Percentiles rank a stretch among this genome's conserved stretches.
These are phyloP conservation scores for Leccinum truebloodii DNA, from an alignment of 768 basidiomycete species.

Conservation along the genomic window DNA sequence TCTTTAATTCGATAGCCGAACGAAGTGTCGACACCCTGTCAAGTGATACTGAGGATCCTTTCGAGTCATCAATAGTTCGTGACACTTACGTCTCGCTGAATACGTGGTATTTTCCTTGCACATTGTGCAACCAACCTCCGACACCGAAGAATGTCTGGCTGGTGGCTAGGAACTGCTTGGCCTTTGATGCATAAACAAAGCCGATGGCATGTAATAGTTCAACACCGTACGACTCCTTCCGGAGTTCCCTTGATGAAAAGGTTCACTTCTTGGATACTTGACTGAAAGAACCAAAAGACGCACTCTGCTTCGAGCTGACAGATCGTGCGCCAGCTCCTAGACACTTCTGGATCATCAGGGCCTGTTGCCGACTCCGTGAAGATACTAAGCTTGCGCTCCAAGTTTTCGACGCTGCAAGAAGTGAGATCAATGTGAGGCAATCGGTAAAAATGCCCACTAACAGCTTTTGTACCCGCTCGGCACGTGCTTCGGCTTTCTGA, in stretches of 20 bases:
- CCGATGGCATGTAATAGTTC: constrained; percentile 86
- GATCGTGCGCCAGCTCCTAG: constrained; percentile 73
- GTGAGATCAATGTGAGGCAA: constrained; percentile 4
- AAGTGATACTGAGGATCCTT: constrained; percentile 7
- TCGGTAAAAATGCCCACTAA: constrained; percentile 8
- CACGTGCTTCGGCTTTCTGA: constrained; percentile 80
- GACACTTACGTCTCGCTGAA: constrained; percentile 87
- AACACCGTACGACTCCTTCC: constrained; percentile 83
- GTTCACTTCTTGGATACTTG: constrained; percentile 6
- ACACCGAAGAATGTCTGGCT: constrained; percentile 72
- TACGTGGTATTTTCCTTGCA: constrained; percentile 90
- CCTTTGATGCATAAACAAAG: constrained; percentile 80
- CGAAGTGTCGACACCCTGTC: constrained; percentile 79
- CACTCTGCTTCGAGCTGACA: constrained; percentile 82
- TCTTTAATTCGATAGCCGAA: constrained; percentile 85
- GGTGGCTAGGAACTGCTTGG: constrained; percentile 80
- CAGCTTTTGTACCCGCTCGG: constrained; percentile 74
- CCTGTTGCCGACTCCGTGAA: constrained; percentile 83
- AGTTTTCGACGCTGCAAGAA: constrained; percentile 53
- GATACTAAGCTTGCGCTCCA: constrained; percentile 81
- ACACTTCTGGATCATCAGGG: constrained; percentile 67
- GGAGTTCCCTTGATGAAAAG: constrained; percentile 64
- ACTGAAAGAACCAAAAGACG: constrained; percentile 31
- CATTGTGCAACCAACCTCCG: constrained; percentile 91
- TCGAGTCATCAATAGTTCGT: neutral